Conservation (phyloP, 257 asterid genomes). For the Ocimum tenuiflorum region DNA sequence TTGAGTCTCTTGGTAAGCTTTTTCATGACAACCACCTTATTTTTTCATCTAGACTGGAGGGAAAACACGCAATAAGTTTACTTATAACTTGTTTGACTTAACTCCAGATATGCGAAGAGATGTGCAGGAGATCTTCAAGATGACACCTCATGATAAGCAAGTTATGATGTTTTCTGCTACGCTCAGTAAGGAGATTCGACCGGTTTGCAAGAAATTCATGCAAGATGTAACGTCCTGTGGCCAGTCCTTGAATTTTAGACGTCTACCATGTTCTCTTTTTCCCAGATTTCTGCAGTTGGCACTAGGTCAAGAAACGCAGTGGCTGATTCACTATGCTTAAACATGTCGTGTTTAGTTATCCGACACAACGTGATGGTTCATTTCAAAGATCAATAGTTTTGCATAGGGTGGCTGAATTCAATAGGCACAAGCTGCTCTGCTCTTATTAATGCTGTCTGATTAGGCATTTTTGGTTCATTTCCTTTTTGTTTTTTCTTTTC, state of each 20-base stretch:
- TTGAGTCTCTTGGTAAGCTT: constrained; percentile 54
- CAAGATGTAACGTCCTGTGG: constrained; percentile 96
- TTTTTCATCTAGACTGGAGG: not conserved
- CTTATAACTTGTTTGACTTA: constrained; percentile 1
- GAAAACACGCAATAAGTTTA: not conserved
- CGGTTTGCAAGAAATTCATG: constrained; percentile 94
- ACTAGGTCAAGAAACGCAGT: constrained; percentile 37
- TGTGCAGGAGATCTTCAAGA: constrained; percentile 84
- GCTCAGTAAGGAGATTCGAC: constrained; percentile 94
- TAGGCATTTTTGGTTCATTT: not conserved
- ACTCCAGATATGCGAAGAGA: constrained; percentile 84
- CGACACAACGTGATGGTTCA: constrained; percentile 22
- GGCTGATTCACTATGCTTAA: constrained; percentile 41
- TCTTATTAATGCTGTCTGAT: constrained; percentile 9
- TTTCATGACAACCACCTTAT: not conserved
- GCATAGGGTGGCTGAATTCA: constrained; percentile 11
- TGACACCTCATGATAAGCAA: constrained; percentile 97
- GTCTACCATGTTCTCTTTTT: constrained; percentile 41
- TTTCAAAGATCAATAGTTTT: constrained; percentile 15
- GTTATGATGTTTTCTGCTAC: constrained; percentile 98
- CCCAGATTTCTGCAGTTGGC: constrained; percentile 41
- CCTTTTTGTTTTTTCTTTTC: not conserved
- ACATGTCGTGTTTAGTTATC: constrained; percentile 30
- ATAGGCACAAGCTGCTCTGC: constrained; percentile 11
- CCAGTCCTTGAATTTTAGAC: constrained; percentile 55